These are phyloP conservation scores for Pterocarpus santalinus DNA, from an alignment of 306 rosid species.

Conservation along the genomic window DNA sequence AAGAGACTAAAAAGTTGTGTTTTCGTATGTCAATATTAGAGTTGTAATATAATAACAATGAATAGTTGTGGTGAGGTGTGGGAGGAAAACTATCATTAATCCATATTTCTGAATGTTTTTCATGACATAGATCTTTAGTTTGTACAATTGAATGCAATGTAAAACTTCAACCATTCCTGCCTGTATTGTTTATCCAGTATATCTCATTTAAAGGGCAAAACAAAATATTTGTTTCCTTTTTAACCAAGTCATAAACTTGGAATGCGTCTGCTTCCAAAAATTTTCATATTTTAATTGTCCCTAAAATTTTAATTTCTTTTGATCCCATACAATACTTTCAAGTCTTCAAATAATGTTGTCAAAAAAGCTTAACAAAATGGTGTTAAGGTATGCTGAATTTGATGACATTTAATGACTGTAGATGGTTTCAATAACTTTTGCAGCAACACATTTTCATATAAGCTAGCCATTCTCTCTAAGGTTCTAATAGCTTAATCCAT, in stretches of 20 bases:
- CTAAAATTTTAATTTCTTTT: too few relatives aligned
- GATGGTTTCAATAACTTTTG: not conserved
- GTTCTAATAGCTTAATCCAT: not conserved
- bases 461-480: not conserved
- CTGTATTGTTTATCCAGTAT: not conserved
- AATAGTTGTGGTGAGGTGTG: not conserved
- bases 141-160: too few relatives aligned
- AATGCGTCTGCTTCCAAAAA: too few relatives aligned
- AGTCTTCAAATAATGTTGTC: too few relatives aligned
- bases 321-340: too few relatives aligned
- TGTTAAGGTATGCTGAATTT: not conserved
- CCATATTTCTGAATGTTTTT: too few relatives aligned
- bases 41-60: not conserved
- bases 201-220: not conserved
- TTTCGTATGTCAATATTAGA: not conserved
- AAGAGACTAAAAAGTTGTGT: not conserved
- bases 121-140: too few relatives aligned
- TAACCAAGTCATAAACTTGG: too few relatives aligned
- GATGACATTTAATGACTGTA: not conserved
- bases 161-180: not conserved
- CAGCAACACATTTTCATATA: not conserved
- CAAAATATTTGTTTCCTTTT: too few relatives aligned
- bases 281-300: too few relatives aligned
- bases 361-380: too few relatives aligned
- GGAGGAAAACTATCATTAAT: not conserved